Conservation (phyloP, 2,329 filamentous ascomycete species). For the Cadophora luteo-olivacea region DNA sequence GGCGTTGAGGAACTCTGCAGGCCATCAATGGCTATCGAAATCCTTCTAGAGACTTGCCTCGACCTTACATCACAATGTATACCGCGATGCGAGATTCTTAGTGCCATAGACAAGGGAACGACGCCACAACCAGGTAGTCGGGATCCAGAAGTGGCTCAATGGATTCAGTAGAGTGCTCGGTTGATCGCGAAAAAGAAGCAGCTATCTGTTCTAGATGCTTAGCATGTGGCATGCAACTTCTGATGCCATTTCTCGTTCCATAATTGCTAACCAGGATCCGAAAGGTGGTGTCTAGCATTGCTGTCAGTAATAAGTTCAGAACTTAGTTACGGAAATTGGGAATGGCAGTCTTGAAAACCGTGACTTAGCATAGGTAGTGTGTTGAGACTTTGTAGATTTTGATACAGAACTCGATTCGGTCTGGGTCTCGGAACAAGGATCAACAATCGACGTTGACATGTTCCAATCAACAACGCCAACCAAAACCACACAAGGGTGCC, state of each 20-base stretch:
- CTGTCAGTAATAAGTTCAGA: not conserved
- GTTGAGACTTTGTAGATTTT: not conserved
- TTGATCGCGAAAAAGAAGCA: not conserved
- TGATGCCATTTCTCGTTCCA: not conserved
- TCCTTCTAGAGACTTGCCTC: constrained; percentile 13
- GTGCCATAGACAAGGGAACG: not conserved
- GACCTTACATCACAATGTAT: not conserved
- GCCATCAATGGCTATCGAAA: not conserved
- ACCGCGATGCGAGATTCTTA: not conserved
- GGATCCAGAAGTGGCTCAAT: not conserved
- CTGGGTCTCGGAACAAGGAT: not conserved
- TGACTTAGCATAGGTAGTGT: not conserved
- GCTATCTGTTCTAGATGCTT: not conserved
- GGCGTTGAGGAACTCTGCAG: not conserved
- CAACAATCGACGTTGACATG: not conserved
- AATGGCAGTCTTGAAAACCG: not conserved
- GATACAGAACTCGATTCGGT: not conserved
- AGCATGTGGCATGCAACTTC: not conserved
- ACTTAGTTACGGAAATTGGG: not conserved
- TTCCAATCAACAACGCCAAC: constrained; percentile 1
- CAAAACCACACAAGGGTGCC: constrained; percentile 1
- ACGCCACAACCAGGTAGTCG: constrained; percentile 1
- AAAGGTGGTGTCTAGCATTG: not conserved
- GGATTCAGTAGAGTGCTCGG: not conserved
- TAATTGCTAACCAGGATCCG: not conserved